Base-by-base conservation (phyloP, 2,329 filamentous ascomycete genomes). In the Cercospora sp. region DNA sequence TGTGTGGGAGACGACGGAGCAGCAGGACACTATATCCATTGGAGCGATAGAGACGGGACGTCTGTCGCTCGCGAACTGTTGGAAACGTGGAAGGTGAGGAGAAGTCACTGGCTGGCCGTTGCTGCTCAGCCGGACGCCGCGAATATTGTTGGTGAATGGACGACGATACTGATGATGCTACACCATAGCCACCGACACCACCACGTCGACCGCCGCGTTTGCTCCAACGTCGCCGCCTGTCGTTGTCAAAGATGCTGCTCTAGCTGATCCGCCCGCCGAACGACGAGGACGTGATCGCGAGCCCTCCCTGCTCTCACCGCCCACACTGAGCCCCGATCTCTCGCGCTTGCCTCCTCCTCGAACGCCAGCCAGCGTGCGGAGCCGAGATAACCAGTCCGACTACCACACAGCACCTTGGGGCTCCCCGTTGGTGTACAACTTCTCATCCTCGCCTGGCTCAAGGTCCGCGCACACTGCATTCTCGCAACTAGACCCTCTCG, bases 381-480 rank as follows among this genome's bases (percentile, higher is more conserved):
- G 73, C 65, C 73, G 69, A 66, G 76, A 78, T 59, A 72, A 73
- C 63, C 71, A 71, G 51, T 78, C 77, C 3, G 76, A 77, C 18
- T 79, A 78, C 71, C 78, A 87, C 76, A 95, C 92, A 58, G 90
- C 93, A 60, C 94, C 90, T 78, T 97, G 94, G 93, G 94, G 94
- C 66, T 97, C 93, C 64, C 94, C 94, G 24, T 97, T 97, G 81
- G 66, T 65, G 34, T 64, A 64, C 37, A 89, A 91, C 65, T 86
- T 85, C 70, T 86, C 90, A 45, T 82, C 85, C 12, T 90, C 76
- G 30, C 70, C 78, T 12, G 67, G 74, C 21, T 74, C 77, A 21
- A 66, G 70, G 58, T 76, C 77, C 9, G 75, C 73, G 60, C 75
- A 74, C 59, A 77, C 76, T 43, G 76, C 74, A 24, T 70, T 74